phyloP scores from a whole-genome alignment of 2,329 filamentous ascomycete species.

The Aspergillus melleus region DNA sequence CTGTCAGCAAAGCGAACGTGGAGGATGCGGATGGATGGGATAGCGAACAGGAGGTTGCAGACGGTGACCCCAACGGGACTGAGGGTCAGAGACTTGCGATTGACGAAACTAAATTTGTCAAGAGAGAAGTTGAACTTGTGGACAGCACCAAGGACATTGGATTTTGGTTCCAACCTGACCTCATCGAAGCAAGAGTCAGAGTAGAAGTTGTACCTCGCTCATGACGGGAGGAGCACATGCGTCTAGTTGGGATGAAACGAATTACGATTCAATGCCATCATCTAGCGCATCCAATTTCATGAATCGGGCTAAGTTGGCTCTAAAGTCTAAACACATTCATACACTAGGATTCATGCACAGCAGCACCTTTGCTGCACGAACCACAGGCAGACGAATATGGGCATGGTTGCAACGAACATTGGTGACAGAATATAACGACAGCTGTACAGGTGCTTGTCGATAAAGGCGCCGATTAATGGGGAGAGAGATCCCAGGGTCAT shows the following conservation, averaged over 20 bases:
- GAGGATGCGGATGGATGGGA: conserved; percentile 52
- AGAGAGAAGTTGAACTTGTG: conserved; percentile 75
- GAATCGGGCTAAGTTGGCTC: too few relatives aligned
- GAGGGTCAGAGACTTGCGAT: conserved; percentile 30
- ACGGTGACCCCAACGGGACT: conserved; percentile 19
- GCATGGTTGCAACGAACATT: too few relatives aligned
- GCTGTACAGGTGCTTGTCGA: too few relatives aligned
- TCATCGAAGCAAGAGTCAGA: conserved; percentile 67
- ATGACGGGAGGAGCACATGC: neutral
- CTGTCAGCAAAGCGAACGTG: conserved; percentile 64
- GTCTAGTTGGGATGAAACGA: neutral
- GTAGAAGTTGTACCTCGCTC: conserved; percentile 53
- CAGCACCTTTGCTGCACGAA: too few relatives aligned
- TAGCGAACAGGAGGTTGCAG: conserved; percentile 43
- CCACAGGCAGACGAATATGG: too few relatives aligned
- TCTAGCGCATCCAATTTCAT: neutral
- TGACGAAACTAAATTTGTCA: conserved; percentile 58
- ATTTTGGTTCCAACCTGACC: conserved; percentile 70
- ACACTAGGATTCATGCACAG: too few relatives aligned
- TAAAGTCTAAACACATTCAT: too few relatives aligned
- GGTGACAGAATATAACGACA: too few relatives aligned
- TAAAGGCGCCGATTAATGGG: too few relatives aligned
- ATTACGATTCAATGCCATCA: neutral
- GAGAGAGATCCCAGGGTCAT: too few relatives aligned
- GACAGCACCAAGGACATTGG: conserved; percentile 80